phyloP scores from a whole-genome alignment of 768 basidiomycete genomes.

The Mycena pura region DNA sequence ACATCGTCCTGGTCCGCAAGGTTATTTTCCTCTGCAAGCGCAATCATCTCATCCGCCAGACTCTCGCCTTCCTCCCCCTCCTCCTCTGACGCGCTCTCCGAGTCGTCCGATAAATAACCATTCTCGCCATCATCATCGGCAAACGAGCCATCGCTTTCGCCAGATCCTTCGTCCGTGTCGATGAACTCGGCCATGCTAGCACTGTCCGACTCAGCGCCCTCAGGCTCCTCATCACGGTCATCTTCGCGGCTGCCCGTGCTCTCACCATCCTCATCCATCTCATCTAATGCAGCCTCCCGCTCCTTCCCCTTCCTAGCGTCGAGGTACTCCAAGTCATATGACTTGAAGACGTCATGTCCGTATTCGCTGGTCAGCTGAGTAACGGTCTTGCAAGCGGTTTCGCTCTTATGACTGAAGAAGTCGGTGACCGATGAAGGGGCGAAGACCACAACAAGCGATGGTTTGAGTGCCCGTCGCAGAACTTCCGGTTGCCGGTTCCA shows the following conservation, averaged over 20 bases:
- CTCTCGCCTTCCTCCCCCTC: too few relatives aligned
- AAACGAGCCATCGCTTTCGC: too few relatives aligned
- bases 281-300: too few relatives aligned
- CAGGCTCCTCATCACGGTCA: background rate
- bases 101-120: too few relatives aligned
- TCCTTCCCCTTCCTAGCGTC: too few relatives aligned
- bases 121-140: too few relatives aligned
- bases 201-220: background rate
- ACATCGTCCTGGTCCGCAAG: too few relatives aligned
- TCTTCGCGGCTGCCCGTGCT: background rate
- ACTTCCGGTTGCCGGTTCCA: slow-evolving; percentile 3
- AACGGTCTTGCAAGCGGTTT: background rate
- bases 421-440: background rate
- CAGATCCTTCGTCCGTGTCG: too few relatives aligned
- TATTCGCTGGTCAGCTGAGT: slow-evolving; percentile 9
- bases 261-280: background rate
- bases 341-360: background rate
- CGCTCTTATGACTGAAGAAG: background rate
- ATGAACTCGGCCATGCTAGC: slow-evolving; percentile 1
- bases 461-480: background rate
- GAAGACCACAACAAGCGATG: background rate
- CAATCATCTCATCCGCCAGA: too few relatives aligned
- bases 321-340: slow-evolving; percentile 9
- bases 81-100: too few relatives aligned
- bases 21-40: too few relatives aligned